Base-by-base conservation (phyloP, 2,329 filamentous ascomycete genomes). In the Phoma sp. region DNA sequence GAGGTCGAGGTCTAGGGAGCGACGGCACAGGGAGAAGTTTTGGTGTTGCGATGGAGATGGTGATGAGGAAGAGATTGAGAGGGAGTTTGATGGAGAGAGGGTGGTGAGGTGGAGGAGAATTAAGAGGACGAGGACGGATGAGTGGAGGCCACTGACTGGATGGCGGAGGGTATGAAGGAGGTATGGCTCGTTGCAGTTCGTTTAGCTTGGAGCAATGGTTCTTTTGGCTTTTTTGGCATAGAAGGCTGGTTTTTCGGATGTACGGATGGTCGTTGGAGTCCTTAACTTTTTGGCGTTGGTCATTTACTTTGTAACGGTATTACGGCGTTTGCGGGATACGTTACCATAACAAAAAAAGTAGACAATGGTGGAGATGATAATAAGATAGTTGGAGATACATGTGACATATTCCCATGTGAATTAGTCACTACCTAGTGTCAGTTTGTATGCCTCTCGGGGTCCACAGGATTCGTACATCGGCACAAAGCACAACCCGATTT, bases 41-140 rank as follows among this genome's bases (percentile, higher is more conserved):
- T 61, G 57, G 56, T 52, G 32, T 4, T 38, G 45, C 14, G 55
- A 62, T 34, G 42, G 45, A 12, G 55, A 62, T 34, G 61, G 62
- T 26, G 56, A 54, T 18, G 55, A 49, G 17, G 34, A 34, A 21
- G 20, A 23, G 28, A 32, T 20, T 11, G 39, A 50, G 9, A 21
- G 32, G 47, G 53, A 60, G 28, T 57, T 42, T 37, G 66, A 67
- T 25, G 60, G 52, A 17, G 66, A 68, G 59, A 68, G 54, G 34
- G 61, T 47, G 50, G 63, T 61, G 15, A 47, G 57, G 32, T 71
- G 63, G 37, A 52, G 61, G 20, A 59, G 56, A 51, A 42, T 69
- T 1, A 70, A 69, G 59, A 67, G 65, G 59, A 68, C 61, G 42
- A 62, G 61, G 61, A 72, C 61, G 15, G 65, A 69, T 54, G 69